Percentiles rank a stretch among this genome's conserved stretches.
Evolutionary conservation across 164 flowering plant species (phyloP).

Genomic region (Piper betle): DNA sequence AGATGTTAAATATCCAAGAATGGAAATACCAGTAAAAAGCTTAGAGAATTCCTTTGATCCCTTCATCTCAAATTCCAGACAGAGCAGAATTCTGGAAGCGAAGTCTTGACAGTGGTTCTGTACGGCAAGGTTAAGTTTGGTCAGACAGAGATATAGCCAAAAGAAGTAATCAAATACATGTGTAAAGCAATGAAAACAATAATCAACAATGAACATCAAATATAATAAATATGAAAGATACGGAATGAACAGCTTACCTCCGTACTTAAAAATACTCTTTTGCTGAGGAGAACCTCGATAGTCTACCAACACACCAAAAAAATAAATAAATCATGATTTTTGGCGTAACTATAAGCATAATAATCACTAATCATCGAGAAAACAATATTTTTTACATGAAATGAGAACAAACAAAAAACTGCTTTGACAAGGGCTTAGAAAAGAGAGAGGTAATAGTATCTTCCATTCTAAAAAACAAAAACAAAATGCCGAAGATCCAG

Average conservation of each 20-base stretch:
- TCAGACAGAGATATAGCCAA: not conserved
- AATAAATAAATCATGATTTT: not conserved
- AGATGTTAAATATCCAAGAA: constrained; percentile 80
- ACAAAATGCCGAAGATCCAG: too few relatives aligned
- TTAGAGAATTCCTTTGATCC: constrained; percentile 76
- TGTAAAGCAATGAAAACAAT: not conserved
- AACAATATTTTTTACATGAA: too few relatives aligned
- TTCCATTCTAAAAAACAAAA: too few relatives aligned
- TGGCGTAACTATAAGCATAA: not conserved
- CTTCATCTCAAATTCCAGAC: constrained; percentile 54
- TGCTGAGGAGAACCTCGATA: constrained; percentile 85
- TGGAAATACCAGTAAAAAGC: constrained; percentile 71
- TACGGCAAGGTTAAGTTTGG: constrained; percentile 4
- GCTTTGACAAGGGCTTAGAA: too few relatives aligned
- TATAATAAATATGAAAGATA: constrained; percentile 2
- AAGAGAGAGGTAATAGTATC: too few relatives aligned
- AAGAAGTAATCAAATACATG: not conserved
- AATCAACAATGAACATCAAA: not conserved
- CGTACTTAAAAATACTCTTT: constrained; percentile 44
- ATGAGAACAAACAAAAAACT: too few relatives aligned
- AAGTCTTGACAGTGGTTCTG: constrained; percentile 47
- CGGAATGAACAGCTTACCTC: constrained; percentile 45
- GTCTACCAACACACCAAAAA: constrained; percentile 49
- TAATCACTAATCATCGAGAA: not conserved
- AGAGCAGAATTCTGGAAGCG: constrained; percentile 55